phyloP scores from a whole-genome alignment of 169 alveolate genomes.

The Perkinsus chesapeaki region DNA sequence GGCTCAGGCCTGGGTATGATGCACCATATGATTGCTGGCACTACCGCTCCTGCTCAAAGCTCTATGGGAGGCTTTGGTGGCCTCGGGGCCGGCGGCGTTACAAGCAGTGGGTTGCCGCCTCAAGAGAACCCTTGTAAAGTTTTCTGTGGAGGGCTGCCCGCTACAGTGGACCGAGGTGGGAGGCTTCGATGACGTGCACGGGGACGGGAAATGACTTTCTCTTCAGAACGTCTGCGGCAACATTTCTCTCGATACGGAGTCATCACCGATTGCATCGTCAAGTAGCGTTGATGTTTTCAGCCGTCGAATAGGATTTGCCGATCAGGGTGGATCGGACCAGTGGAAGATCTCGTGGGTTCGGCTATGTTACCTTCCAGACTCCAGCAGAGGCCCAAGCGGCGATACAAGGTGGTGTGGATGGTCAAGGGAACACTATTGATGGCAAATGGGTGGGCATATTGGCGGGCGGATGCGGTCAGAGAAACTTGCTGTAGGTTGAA shows the following conservation, averaged over 20 bases:
- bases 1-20: neutral
- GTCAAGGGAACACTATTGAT: neutral
- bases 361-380: constrained; percentile 52
- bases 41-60: neutral
- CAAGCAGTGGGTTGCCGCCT: neutral
- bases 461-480: neutral
- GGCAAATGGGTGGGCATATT: neutral
- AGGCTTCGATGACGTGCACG: neutral
- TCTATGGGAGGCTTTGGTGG: neutral
- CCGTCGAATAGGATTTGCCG: neutral
- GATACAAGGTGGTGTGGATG: neutral
- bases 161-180: neutral
- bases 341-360: constrained; percentile 75
- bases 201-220: neutral
- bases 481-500: neutral
- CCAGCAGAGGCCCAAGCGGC: neutral
- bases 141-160: neutral
- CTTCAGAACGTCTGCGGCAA: neutral
- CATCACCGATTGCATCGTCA: neutral
- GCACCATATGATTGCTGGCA: neutral
- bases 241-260: neutral
- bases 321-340: constrained; percentile 27
- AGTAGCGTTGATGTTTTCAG: neutral
- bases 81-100: neutral
- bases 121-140: neutral